Percentiles rank a stretch among this genome's conserved stretches.
phyloP scores from a whole-genome alignment of 2,329 filamentous ascomycete species.

The Stachybotrys chlorohalonatus region DNA sequence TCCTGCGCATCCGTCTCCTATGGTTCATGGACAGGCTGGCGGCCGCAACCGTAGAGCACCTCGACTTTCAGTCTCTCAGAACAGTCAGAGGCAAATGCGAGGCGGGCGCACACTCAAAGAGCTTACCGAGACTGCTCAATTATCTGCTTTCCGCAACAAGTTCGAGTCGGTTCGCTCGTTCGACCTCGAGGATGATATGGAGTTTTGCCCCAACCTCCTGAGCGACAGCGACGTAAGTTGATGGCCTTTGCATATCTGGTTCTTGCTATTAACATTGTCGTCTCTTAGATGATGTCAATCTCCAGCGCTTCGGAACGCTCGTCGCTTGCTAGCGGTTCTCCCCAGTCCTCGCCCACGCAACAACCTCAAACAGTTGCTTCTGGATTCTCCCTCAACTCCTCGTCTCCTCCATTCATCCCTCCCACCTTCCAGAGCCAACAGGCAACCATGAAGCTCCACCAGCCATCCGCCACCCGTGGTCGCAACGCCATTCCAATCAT shows the following conservation, averaged over 20 bases:
- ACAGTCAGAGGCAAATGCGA: conserved; percentile 78
- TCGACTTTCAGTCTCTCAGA: conserved; percentile 70
- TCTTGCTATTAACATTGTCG: conserved; percentile 21
- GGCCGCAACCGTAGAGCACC: conserved; percentile 80
- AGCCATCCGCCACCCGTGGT: conserved; percentile 78
- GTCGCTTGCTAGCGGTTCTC: conserved; percentile 88
- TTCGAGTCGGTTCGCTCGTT: conserved; percentile 91
- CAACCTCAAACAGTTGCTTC: conserved; percentile 73
- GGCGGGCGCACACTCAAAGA: conserved; percentile 82
- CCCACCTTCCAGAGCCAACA: conserved; percentile 58
- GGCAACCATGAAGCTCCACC: conserved; percentile 71
- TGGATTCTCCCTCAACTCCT: conserved; percentile 63
- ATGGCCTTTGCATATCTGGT: conserved; percentile 4
- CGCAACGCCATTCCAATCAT: conserved; percentile 97
- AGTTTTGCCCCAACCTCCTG: conserved; percentile 88
- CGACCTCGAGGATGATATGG: conserved; percentile 89
- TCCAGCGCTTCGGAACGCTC: conserved; percentile 91
- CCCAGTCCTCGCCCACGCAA: conserved; percentile 83
- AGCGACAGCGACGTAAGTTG: conserved; percentile 84
- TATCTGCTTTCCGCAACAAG: conserved; percentile 72
- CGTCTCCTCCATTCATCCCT: conserved; percentile 57
- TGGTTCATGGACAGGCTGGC: conserved; percentile 70
- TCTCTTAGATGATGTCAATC: conserved; percentile 72
- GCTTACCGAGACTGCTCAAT: conserved; percentile 64
- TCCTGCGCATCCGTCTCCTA: conserved; percentile 47